These are phyloP conservation scores for Colletotrichum sp. DNA, from an alignment of 2,329 filamentous ascomycete species.

Conservation along the genomic window DNA sequence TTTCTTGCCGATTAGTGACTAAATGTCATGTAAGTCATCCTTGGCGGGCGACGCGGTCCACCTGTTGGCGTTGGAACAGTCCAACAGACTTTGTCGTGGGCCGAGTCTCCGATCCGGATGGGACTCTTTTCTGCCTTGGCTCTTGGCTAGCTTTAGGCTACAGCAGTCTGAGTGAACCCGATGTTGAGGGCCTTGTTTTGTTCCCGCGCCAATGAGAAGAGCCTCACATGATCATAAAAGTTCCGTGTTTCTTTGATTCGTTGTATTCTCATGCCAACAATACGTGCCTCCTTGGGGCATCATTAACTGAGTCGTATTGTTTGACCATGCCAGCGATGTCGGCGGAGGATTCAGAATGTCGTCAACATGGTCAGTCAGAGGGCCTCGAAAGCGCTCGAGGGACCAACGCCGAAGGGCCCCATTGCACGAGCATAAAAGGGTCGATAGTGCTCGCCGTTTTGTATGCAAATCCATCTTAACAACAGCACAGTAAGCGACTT, in stretches of 20 bases:
- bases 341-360: neutral
- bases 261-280: neutral
- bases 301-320: neutral
- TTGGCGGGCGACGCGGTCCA: neutral
- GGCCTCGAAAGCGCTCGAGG: neutral
- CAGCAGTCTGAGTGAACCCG: neutral
- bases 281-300: neutral
- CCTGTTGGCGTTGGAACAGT: neutral
- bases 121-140: neutral
- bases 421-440: neutral
- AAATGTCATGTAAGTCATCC: neutral
- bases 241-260: neutral
- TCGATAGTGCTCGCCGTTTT: neutral
- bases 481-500: neutral
- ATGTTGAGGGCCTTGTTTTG: neutral
- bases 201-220: neutral
- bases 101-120: neutral
- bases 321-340: neutral
- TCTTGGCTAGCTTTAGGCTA: too few relatives aligned
- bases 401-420: neutral
- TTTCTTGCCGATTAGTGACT: neutral
- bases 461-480: neutral
- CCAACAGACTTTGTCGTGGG: neutral
- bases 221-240: too few relatives aligned
- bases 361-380: neutral